Percentiles rank a stretch among this genome's conserved stretches.
These are phyloP conservation scores for Aspergillus jensenii DNA, from an alignment of 2,329 filamentous ascomycete genomes.

Conservation along the genomic window DNA sequence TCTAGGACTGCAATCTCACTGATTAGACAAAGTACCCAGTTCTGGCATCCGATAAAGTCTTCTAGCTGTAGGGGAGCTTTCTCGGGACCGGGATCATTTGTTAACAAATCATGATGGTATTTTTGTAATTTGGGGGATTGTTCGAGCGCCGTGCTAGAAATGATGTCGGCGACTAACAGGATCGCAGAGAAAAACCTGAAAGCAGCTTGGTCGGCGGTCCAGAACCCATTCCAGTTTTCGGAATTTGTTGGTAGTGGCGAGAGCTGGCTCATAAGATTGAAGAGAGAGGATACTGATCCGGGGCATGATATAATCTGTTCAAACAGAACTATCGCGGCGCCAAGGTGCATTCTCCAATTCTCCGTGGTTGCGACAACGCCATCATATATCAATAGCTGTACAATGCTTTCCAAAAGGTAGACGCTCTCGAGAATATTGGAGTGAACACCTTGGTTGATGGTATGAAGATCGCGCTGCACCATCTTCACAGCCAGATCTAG, in stretches of 20 bases:
- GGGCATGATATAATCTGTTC: conserved; percentile 18
- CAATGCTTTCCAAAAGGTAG: conserved; percentile 32
- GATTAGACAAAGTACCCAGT: conserved; percentile 58
- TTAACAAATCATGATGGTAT: conserved; percentile 26
- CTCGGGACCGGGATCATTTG: conserved; percentile 29
- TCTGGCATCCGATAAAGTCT: conserved; percentile 56
- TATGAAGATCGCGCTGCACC: conserved; percentile 2
- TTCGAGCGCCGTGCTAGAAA: conserved; percentile 34
- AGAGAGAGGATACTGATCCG: not conserved
- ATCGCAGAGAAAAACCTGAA: conserved; percentile 38
- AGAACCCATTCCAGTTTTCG: conserved; percentile 19
- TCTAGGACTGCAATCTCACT: conserved; percentile 55
- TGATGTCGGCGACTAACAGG: conserved; percentile 36
- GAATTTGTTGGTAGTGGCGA: not conserved
- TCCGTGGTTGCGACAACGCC: conserved; percentile 9
- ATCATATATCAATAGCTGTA: conserved; percentile 34
- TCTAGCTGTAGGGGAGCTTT: conserved; percentile 39
- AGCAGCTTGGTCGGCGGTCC: conserved; percentile 36
- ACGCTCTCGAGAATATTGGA: not conserved
- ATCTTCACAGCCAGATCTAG: not conserved
- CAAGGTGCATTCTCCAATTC: conserved; percentile 36
- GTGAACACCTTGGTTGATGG: not conserved
- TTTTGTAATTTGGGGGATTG: conserved; percentile 23
- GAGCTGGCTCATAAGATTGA: not conserved
- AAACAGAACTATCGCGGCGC: conserved; percentile 34